Conservation (phyloP, 441 rosid species). For the Gossypium schwendimanii region DNA sequence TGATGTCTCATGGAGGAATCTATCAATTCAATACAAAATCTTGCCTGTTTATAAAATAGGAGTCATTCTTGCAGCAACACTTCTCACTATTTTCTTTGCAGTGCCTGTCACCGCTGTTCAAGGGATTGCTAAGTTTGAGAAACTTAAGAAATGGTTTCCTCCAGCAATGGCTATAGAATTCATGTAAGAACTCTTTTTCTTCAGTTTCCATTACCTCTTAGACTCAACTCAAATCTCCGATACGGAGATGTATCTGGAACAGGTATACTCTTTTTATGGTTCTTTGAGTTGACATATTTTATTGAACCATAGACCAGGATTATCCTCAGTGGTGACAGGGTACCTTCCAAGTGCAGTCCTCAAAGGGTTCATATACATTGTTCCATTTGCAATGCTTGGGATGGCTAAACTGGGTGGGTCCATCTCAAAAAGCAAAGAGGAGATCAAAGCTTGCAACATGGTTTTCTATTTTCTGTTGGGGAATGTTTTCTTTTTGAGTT, state of each 20-base stretch:
- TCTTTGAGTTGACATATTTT: conserved; percentile 10
- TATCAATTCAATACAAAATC: conserved; percentile 45
- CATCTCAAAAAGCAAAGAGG: conserved; percentile 66
- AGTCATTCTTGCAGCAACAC: conserved; percentile 60
- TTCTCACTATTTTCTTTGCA: conserved; percentile 77
- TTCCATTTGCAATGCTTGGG: conserved; percentile 77
- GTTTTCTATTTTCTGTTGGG: conserved; percentile 87
- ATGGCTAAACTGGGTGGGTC: conserved; percentile 67
- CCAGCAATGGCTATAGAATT: conserved; percentile 75
- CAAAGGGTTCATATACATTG: conserved; percentile 61
- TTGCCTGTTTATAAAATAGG: conserved; percentile 56
- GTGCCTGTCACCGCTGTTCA: conserved; percentile 90
- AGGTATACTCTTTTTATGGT: neutral
- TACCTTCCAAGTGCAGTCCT: conserved; percentile 90
- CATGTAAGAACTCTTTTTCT: conserved; percentile 41
- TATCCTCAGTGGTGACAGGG: conserved; percentile 77
- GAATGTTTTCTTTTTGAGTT: conserved; percentile 79
- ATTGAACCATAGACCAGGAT: conserved; percentile 61
- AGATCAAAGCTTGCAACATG: conserved; percentile 90
- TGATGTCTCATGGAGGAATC: conserved; percentile 73
- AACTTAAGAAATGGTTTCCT: conserved; percentile 81
- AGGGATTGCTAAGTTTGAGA: conserved; percentile 85
- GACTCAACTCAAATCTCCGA: neutral
- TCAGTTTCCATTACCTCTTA: neutral
- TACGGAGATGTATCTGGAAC: neutral